Percentiles rank a stretch among this genome's conserved stretches.
Evolutionary conservation across 495 filamentous ascomycete species (phyloP).

Genomic region (Echria macrotheca): DNA sequence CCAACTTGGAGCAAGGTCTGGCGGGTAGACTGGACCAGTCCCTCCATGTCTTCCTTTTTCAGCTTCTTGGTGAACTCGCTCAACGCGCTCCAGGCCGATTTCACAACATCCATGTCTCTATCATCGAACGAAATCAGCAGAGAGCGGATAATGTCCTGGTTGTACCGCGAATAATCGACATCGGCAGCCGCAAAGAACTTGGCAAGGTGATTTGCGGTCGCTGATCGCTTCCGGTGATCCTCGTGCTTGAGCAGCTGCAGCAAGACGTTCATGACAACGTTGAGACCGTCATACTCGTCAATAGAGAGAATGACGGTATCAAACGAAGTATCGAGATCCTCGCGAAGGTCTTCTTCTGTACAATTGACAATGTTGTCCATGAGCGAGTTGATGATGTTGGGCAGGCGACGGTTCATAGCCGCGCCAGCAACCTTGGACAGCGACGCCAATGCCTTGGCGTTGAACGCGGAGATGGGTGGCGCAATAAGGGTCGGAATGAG

Average conservation of each 20-base stretch:
- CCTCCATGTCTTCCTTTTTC: conserved; percentile 97
- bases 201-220: conserved; percentile 72
- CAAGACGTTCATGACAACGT: conserved; percentile 89
- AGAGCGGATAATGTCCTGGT: conserved; percentile 85
- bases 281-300: conserved; percentile 93
- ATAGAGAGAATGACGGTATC: conserved; percentile 85
- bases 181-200: conserved; percentile 81
- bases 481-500: conserved; percentile 87
- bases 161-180: conserved; percentile 87
- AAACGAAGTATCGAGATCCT: conserved; percentile 72
- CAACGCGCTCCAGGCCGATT: conserved; percentile 85
- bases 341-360: conserved; percentile 67
- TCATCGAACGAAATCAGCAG: conserved; percentile 91
- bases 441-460: conserved; percentile 87
- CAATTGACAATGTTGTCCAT: conserved; percentile 84
- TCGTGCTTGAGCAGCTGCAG: conserved; percentile 83
- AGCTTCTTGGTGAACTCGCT: conserved; percentile 80
- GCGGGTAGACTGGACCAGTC: conserved; percentile 79
- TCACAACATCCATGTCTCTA: conserved; percentile 75
- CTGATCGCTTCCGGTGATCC: conserved; percentile 75
- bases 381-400: conserved; percentile 81
- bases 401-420: conserved; percentile 82
- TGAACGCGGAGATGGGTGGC: conserved; percentile 89
- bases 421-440: conserved; percentile 82
- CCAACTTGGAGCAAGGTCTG: conserved; percentile 82